A percentile compares a stretch with the other conserved stretches of the same genome.
Conservation (phyloP, 2,329 filamentous ascomycete genomes). For the Aspergillus japonicus region DNA sequence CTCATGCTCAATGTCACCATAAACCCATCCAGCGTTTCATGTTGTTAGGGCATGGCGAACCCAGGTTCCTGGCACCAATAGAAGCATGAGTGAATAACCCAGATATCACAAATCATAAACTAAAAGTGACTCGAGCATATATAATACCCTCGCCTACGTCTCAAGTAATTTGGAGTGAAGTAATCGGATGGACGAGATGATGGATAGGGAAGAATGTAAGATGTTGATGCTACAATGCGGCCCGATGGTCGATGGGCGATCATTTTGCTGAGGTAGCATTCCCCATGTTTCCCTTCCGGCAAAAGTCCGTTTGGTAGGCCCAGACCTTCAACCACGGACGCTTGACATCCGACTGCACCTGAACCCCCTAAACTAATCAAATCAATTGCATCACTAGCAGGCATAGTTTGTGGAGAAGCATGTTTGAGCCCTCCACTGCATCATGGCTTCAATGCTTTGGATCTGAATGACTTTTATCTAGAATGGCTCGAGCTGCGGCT, state of each 20-base stretch:
- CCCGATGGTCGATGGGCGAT: neutral
- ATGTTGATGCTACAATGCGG: neutral
- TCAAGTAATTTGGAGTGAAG: too few species aligned
- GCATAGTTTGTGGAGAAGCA: neutral
- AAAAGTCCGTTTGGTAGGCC: neutral
- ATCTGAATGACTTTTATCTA: neutral
- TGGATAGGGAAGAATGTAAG: too few species aligned
- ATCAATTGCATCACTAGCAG: neutral
- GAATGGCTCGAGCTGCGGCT: conserved; percentile 17
- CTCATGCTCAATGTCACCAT: neutral
- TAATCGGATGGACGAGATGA: too few species aligned
- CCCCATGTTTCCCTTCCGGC: neutral
- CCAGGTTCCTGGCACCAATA: too few species aligned
- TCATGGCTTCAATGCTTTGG: neutral
- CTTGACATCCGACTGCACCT: too few species aligned
- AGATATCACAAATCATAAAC: too few species aligned
- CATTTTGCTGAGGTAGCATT: neutral
- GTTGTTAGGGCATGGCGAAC: too few species aligned
- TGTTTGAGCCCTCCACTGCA: neutral
- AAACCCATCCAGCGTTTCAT: too few species aligned
- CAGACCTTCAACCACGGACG: neutral
- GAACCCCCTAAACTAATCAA: too few species aligned
- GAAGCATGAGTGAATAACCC: too few species aligned
- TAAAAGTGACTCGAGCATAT: too few species aligned
- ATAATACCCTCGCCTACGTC: too few species aligned